A percentile compares a stretch with the other conserved stretches of the same genome.
These are phyloP conservation scores for Aspergillus ochraceoroseus DNA, from an alignment of 2,329 filamentous ascomycete species.

Conservation along the genomic window DNA sequence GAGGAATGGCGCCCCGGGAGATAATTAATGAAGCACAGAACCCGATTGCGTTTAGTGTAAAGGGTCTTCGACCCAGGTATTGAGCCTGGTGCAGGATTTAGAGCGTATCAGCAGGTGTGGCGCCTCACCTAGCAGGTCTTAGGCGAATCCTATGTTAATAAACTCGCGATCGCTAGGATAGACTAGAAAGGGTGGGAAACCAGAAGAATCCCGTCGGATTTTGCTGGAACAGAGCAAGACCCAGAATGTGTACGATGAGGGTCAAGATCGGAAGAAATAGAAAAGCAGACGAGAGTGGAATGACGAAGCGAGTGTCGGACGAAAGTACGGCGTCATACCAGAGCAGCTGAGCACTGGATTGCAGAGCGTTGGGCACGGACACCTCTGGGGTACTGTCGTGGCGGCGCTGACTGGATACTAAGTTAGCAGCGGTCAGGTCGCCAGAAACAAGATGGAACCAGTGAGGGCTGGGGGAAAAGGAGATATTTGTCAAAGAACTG, in stretches of 20 bases:
- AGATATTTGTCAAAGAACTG: too few species aligned
- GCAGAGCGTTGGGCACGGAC: conserved; percentile 25
- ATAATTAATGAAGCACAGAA: conserved; percentile 11
- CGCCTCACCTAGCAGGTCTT: conserved; percentile 18
- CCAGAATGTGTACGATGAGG: too few species aligned
- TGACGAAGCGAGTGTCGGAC: not conserved
- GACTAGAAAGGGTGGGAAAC: not conserved
- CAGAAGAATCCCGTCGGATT: not conserved
- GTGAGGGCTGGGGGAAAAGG: too few species aligned
- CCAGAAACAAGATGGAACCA: too few species aligned
- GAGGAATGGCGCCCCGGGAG: conserved; percentile 6
- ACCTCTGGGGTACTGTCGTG: conserved; percentile 9
- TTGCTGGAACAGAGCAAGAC: too few species aligned
- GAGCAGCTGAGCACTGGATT: conserved; percentile 14
- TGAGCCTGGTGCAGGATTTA: conserved; percentile 22
- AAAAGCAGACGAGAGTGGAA: too few species aligned
- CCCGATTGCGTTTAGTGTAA: conserved; percentile 24
- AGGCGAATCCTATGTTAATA: conserved; percentile 21
- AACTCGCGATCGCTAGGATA: conserved; percentile 11
- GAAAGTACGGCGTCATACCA: conserved; percentile 4
- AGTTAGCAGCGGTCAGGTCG: conserved; percentile 20
- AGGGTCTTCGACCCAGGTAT: conserved; percentile 18
- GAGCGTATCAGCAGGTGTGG: conserved; percentile 21
- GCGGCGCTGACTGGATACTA: conserved; percentile 8
- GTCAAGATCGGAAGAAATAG: too few species aligned